Percentiles rank a stretch among this genome's conserved stretches.
phyloP scores from a whole-genome alignment of 352 stramenopile genomes.

The Globisporangium takayamanum region DNA sequence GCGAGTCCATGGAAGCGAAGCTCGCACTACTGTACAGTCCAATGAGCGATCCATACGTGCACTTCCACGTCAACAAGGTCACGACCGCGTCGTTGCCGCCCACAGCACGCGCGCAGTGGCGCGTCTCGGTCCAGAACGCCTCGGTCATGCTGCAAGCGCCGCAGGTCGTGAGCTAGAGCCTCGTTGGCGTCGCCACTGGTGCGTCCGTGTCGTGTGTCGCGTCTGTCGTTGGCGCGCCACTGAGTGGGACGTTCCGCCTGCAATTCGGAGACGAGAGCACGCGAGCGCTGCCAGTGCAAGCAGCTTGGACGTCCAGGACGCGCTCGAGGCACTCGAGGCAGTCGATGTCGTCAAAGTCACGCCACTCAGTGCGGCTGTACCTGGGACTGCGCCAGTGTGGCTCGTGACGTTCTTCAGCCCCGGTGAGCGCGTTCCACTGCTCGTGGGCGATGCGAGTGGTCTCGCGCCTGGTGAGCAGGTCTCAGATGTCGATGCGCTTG shows the following conservation, averaged over 20 bases:
- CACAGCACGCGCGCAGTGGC: conserved; percentile 6
- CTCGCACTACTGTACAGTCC: conserved; percentile 16
- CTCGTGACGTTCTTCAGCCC: conserved; percentile 39
- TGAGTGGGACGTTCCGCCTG: conserved; percentile 26
- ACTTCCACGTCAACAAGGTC: conserved; percentile 20
- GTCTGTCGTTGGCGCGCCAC: not conserved
- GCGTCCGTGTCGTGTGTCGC: conserved; percentile 1
- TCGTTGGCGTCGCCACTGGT: conserved; percentile 2
- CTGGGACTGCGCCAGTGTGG: conserved; percentile 14
- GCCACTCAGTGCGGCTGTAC: not conserved
- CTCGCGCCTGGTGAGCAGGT: conserved; percentile 8
- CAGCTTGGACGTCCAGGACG: conserved; percentile 21
- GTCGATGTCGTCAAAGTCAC: conserved; percentile 21
- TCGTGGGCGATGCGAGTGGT: conserved; percentile 7
- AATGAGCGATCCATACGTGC: not conserved
- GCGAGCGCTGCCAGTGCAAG: conserved; percentile 1
- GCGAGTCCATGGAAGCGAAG: conserved; percentile 28
- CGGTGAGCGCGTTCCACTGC: conserved; percentile 18
- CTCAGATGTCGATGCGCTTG: conserved; percentile 13
- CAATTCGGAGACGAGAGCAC: conserved; percentile 18
- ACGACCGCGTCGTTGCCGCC: not conserved
- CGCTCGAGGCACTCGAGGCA: conserved; percentile 23
- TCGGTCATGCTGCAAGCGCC: conserved; percentile 4
- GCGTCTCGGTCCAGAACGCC: conserved; percentile 6
- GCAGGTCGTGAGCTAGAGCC: not conserved